Evolutionary conservation across 768 basidiomycete species (phyloP).

Genomic region (Podaxis sp.): DNA sequence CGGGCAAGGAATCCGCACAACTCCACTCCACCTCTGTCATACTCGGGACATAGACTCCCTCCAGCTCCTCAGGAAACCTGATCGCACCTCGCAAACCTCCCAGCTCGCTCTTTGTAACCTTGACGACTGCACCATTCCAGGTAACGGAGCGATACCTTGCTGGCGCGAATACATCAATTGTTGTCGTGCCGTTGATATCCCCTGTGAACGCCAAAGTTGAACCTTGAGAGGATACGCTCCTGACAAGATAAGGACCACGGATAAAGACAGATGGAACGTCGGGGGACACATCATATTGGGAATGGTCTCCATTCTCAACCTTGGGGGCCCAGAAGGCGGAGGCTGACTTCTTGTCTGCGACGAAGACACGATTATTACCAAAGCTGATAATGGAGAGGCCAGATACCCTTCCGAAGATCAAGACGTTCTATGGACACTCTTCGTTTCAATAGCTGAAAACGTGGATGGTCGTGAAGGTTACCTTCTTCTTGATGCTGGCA

Average conservation of each 20-base stretch:
- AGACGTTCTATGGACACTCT: constrained; percentile 31
- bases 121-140: constrained; percentile 58
- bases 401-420: constrained; percentile 42
- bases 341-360: constrained; percentile 58
- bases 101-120: constrained; percentile 26
- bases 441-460: too few species aligned
- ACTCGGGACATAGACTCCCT: constrained; percentile 33
- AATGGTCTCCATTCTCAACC: constrained; percentile 28
- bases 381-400: constrained; percentile 40
- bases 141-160: constrained; percentile 40
- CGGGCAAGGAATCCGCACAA: constrained; percentile 63
- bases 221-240: constrained; percentile 26
- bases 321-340: constrained; percentile 64
- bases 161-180: constrained; percentile 56
- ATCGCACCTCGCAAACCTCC: constrained; percentile 26
- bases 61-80: constrained; percentile 26
- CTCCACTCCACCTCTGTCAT: constrained; percentile 49
- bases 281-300: constrained; percentile 29
- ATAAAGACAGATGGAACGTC: constrained; percentile 30
- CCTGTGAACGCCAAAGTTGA: constrained; percentile 37
- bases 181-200: constrained; percentile 53
- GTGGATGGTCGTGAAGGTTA: neutral
- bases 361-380: constrained; percentile 49
- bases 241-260: constrained; percentile 35
- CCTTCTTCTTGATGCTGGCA: neutral